These are phyloP conservation scores for Metschnikowia santaceciliae DNA, from an alignment of 805 yeast species.

Conservation along the genomic window DNA sequence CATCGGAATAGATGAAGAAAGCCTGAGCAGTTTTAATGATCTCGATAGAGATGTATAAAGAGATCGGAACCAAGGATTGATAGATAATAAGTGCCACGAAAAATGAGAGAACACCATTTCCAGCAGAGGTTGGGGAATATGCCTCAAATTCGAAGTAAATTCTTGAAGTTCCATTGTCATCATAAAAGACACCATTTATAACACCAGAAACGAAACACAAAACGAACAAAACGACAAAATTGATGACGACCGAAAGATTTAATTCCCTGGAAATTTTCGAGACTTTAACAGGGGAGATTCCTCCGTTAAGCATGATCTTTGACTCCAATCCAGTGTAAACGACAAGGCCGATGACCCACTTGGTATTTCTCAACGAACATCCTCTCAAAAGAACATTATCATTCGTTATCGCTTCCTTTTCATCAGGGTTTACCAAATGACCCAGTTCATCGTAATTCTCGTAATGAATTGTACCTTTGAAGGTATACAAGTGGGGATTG, in stretches of 20 bases:
- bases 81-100: conserved; percentile 74
- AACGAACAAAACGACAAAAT: conserved; percentile 57
- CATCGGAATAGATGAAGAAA: conserved; percentile 72
- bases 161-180: conserved; percentile 42
- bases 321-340: conserved; percentile 76
- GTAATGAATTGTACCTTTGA: conserved; percentile 63
- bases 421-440: conserved; percentile 31
- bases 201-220: conserved; percentile 68
- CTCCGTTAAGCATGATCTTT: conserved; percentile 74
- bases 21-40: conserved; percentile 82
- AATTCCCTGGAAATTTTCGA: conserved; percentile 63
- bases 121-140: conserved; percentile 54
- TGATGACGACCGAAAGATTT: conserved; percentile 61
- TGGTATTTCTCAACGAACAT: conserved; percentile 66
- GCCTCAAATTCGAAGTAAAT: conserved; percentile 59
- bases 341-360: conserved; percentile 71
- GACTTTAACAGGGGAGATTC: conserved; percentile 70
- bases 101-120: conserved; percentile 66
- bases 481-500: conserved; percentile 58
- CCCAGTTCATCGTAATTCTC: conserved; percentile 33
- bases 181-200: conserved; percentile 62
- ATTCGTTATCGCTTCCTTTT: conserved; percentile 54
- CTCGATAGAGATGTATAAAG: conserved; percentile 76
- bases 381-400: conserved; percentile 71
- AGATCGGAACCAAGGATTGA: conserved; percentile 79